Base-by-base conservation (phyloP, 768 basidiomycete species). In the Lepiota brunneoincarnata region DNA sequence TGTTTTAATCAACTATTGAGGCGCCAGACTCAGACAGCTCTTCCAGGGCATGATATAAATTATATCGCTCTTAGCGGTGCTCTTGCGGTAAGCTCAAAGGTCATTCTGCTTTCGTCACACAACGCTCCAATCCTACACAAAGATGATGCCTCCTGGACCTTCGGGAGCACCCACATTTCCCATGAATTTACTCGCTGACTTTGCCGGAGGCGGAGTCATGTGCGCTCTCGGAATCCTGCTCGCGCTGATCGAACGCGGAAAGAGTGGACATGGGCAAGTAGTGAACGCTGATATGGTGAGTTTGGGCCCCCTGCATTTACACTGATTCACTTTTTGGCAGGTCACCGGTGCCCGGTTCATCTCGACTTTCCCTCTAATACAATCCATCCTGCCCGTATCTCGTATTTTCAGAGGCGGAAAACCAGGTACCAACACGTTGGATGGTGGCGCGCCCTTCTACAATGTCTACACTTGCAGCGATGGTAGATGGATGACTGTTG, bases 401-500 rank as follows among this genome's bases (percentile, higher is more conserved):
- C 58, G 67, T 3, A 61, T 77, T 35, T 77, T 78, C 58, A 63
- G 65, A 18, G 14, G 21, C 28, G 69, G 69, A 21, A 67, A 69
- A 20, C 75, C 86, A 50, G 87, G 86, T 18, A 67, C 68, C 4
- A 87, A 88, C 59, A 39, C 77, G 1, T 78, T 93, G 18, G 91
- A 91, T 58, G 88, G 89, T 0, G 89, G 87, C 3, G 79, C 88
- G 4, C 91, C 91, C 0, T 91, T 84, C 71, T 93, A 93, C 62
- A 77, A 75, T 55, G 70, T 89, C 9, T 92, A 93, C 61, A 75
- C 76, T 0, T 91, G 89, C 64, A 74, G 81, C 52, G 89, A 87
- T 63, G 85, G 84, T 1, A 70, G 77, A 36, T 90, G 81, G 78
- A 88, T 93, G 78, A 82, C 85, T 2, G 80, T 93, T 23, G 89